These are phyloP conservation scores for Fusarium incarnatum DNA, from an alignment of 2,329 filamentous ascomycete species.

Conservation along the genomic window DNA sequence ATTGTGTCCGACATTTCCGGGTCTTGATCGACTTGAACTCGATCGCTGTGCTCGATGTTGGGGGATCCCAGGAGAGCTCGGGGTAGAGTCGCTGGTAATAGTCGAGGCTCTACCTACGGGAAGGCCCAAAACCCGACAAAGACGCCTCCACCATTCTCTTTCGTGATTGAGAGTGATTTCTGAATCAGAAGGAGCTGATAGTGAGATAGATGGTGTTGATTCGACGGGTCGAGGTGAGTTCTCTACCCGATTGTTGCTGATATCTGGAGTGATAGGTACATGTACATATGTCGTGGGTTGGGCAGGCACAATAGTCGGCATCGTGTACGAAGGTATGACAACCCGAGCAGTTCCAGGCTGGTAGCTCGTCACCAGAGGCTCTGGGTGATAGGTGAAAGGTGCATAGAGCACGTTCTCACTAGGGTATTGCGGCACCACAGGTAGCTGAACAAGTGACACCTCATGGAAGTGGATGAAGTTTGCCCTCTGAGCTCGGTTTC, in stretches of 20 bases:
- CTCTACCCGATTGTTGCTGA: not conserved
- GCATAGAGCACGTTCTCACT: constrained; percentile 31
- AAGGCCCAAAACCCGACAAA: constrained; percentile 45
- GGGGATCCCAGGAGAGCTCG: constrained; percentile 22
- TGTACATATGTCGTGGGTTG: not conserved
- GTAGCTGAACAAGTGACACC: constrained; percentile 28
- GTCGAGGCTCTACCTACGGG: constrained; percentile 53
- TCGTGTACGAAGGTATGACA: constrained; percentile 10
- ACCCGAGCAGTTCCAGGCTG: not conserved
- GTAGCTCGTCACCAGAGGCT: not conserved
- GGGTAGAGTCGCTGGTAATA: constrained; percentile 45
- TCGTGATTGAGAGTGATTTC: constrained; percentile 7
- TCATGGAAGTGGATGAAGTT: not conserved
- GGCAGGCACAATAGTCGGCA: constrained; percentile 7
- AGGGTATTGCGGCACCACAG: constrained; percentile 27
- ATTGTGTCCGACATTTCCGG: not conserved
- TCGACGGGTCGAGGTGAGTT: not conserved
- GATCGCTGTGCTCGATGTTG: constrained; percentile 1
- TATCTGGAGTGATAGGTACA: not conserved
- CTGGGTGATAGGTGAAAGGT: constrained; percentile 28
- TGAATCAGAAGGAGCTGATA: not conserved
- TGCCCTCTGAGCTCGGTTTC: not conserved
- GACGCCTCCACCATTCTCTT: constrained; percentile 45
- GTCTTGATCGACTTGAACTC: not conserved
- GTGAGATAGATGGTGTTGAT: not conserved